Base-by-base conservation (phyloP, 176 grass and related monocot genomes). In the Elymus sibiricus region DNA sequence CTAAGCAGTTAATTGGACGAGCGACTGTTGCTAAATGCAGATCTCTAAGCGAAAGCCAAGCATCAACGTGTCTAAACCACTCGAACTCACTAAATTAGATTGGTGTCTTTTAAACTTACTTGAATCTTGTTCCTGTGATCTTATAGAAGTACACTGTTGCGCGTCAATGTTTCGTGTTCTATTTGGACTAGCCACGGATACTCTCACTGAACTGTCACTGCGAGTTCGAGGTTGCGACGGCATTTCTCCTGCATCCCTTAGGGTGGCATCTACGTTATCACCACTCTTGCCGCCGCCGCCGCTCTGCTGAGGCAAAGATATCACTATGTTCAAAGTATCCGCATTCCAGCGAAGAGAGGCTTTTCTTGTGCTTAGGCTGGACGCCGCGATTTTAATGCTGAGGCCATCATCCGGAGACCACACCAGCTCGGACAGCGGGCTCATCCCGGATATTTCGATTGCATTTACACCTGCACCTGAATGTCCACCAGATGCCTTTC, bases 381-480 rank as follows among this genome's bases (percentile, higher is more conserved):
- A 84, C 25, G 80, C 80, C 11, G 92, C 92, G 73, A 92, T 88
- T 94, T 86, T 97, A 83, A 94, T 89, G 81, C 82, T 90, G 34
- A 97, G 72, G 47, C 94, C 94, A 64, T 94, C 83, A 78, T 84
- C 75, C 9, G 88, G 85, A 79, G 94, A 97, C 94, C 91, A 97
- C 28, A 94, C 89, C 66, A 97, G 87, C 87, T 97, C 94, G 62
- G 92, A 94, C 19, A 92, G 78, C 61, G 91, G 87, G 82, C 79
- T 97, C 92, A 94, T 94, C 22, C 86, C 74, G 26, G 71, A 65
- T n/a, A 61, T 76, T 64, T 56, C 5, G 76, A 80, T 90, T 91
- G 94, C 94, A 97, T 97, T 97, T 94, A 89, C 94, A 97, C 94
- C 92, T 97, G 82, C 92, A 94, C 91, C 92, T 92, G 89, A 82